phyloP scores from a whole-genome alignment of 1,139 yeast genomes.

The Scheffersomyces parashehatae region DNA sequence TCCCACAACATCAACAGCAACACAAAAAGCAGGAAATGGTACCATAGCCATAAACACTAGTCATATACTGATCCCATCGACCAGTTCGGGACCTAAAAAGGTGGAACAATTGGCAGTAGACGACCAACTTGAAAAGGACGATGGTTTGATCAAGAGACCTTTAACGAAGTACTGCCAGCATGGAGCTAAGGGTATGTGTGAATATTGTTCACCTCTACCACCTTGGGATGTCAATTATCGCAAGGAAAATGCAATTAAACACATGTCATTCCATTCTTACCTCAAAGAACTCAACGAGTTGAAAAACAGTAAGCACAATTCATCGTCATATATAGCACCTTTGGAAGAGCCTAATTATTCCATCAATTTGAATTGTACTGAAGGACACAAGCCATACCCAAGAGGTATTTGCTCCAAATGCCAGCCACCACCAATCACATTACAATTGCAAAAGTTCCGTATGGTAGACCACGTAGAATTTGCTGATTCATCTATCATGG shows the following conservation, averaged over 20 bases:
- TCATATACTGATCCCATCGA: slow-evolving; percentile 7
- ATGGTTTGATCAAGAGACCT: slow-evolving; percentile 72
- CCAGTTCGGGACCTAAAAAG: slow-evolving; percentile 16
- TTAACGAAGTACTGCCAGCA: slow-evolving; percentile 75
- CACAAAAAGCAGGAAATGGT: slow-evolving; percentile 2
- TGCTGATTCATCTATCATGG: slow-evolving; percentile 69
- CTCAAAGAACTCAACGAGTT: slow-evolving; percentile 70
- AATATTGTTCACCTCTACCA: slow-evolving; percentile 91
- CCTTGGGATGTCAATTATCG: slow-evolving; percentile 89
- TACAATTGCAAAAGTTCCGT: slow-evolving; percentile 86
- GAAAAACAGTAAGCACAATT: slow-evolving; percentile 62
- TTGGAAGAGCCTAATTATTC: slow-evolving; percentile 68
- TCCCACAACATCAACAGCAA: slow-evolving; percentile 5
- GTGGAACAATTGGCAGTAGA: slow-evolving; percentile 61
- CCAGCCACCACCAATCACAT: slow-evolving; percentile 92
- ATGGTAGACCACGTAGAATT: slow-evolving; percentile 98
- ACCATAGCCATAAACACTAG: slow-evolving; percentile 11
- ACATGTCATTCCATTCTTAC: slow-evolving; percentile 82
- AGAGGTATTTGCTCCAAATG: slow-evolving; percentile 95
- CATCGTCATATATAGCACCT: slow-evolving; percentile 78
- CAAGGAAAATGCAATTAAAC: slow-evolving; percentile 78
- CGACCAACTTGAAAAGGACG: slow-evolving; percentile 59
- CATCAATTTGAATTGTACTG: slow-evolving; percentile 64
- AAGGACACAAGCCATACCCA: slow-evolving; percentile 94
- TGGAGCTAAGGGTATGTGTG: slow-evolving; percentile 96